phyloP scores from a whole-genome alignment of 495 filamentous ascomycete species.

The Lepidopterella palustris region DNA sequence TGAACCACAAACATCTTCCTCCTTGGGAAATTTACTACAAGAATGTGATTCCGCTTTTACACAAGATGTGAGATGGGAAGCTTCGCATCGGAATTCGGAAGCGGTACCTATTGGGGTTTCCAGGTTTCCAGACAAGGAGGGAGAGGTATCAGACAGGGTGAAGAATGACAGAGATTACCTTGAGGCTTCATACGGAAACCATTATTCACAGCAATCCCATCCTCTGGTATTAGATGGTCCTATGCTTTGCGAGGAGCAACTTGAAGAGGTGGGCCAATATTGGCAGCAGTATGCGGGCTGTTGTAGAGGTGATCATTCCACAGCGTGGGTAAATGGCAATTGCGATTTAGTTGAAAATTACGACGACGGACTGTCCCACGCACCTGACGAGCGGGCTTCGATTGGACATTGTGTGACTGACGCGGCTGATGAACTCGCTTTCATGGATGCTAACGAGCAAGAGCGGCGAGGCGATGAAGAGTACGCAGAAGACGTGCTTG shows the following conservation, averaged over 20 bases:
- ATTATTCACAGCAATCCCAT: too few relatives aligned
- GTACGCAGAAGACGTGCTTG: slow-evolving; percentile 1
- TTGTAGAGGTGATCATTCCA: neutral
- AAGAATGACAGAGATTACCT: too few relatives aligned
- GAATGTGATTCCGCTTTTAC: slow-evolving; percentile 3
- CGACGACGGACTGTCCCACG: neutral
- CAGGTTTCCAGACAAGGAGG: neutral
- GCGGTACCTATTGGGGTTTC: neutral
- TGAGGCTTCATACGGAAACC: too few relatives aligned
- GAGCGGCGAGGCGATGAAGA: neutral
- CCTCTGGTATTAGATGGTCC: too few relatives aligned
- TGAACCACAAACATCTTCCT: slow-evolving; percentile 1
- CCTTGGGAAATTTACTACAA: neutral
- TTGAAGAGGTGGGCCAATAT: neutral
- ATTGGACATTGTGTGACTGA: neutral
- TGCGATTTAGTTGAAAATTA: neutral
- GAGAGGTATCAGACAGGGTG: neutral
- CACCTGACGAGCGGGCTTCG: neutral
- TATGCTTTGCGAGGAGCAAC: neutral
- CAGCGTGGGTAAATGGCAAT: neutral
- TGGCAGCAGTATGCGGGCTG: neutral
- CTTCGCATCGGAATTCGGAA: neutral
- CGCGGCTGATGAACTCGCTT: neutral
- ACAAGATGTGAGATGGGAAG: neutral
- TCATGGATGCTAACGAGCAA: neutral